Base-by-base conservation (phyloP, 176 grass and related monocot genomes). In the Triticum turgidum region DNA sequence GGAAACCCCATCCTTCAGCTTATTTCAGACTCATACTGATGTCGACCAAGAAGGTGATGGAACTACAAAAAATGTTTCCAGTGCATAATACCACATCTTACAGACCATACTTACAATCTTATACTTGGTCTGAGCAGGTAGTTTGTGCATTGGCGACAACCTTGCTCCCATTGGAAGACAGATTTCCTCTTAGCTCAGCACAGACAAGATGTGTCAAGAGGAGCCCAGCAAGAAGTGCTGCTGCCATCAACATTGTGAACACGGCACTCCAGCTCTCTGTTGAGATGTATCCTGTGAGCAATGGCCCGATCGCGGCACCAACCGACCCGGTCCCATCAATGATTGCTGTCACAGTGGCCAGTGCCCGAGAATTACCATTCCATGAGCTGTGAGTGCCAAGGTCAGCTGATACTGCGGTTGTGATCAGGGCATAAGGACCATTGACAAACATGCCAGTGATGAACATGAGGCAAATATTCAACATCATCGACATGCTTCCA, bases 381-480 rank as follows among this genome's bases (percentile, higher is more conserved):
- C 93, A 58, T 0, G 94, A 93, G 79, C 88, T 89, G 22, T 96
- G 94, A 15, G 94, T 96, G 42, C 94, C 94, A 81, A 96, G 92
- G 25, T 96, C 94, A 67, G 94, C 91, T 47, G 94, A 96, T 17
- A 96, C 91, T 6, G 94, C 94, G 54, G 94, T 96, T 56, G 94
- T 96, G 76, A 96, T 96, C 35, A 96, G 80, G 59, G 94, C 94
- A 51, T 96, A 96, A 30, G 94, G 94, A 1, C 94, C 94, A 65
- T 96, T 96, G 34, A 96, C 91, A 80, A 96, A 90, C 85, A 96
- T 92, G 70, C 94, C 91, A n/a, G 91, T 81, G 77, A 96, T 73
- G 69, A 96, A 91, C 94, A 96, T 96, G 72, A 96, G 91, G 38
- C 62, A 77, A 77, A 91, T 80, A 75, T 96, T 96, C 89, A 80